phyloP scores from a whole-genome alignment of 1,284 basidiomycete species.

The Leccinum fuscescens region DNA sequence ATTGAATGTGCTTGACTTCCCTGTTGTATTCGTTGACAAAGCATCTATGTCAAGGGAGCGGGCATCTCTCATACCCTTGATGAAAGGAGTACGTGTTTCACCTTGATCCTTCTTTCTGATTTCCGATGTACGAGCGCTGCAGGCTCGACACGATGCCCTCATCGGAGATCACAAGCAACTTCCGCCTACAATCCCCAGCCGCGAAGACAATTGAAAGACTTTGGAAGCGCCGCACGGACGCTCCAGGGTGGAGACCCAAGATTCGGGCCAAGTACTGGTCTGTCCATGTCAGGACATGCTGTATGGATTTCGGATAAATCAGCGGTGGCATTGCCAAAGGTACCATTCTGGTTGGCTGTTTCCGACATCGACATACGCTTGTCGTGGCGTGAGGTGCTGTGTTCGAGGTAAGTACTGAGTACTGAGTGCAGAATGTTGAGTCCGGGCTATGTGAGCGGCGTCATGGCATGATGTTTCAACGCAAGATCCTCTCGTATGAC shows the following conservation, averaged over 20 bases:
- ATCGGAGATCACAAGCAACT: slow-evolving; percentile 97
- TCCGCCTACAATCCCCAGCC: slow-evolving; percentile 83
- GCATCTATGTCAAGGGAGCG: slow-evolving; percentile 96
- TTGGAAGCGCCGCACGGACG: slow-evolving; percentile 42
- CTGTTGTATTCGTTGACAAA: slow-evolving; percentile 92
- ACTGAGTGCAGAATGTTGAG: neutral
- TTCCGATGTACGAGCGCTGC: slow-evolving; percentile 22
- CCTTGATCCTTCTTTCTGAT: slow-evolving; percentile 6
- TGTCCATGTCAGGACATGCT: too few relatives aligned
- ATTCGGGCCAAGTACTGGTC: too few relatives aligned
- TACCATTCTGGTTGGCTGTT: too few relatives aligned
- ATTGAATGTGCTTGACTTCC: slow-evolving; percentile 78
- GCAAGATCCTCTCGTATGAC: too few relatives aligned
- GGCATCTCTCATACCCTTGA: slow-evolving; percentile 79
- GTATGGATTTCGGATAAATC: too few relatives aligned
- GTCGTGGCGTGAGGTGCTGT: neutral
- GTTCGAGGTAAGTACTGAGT: neutral
- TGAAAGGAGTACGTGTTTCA: slow-evolving; percentile 73
- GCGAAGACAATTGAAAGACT: slow-evolving; percentile 52
- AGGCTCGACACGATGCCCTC: slow-evolving; percentile 81
- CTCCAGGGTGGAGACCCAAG: too few relatives aligned
- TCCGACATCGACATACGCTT: neutral
- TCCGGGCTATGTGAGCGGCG: too few relatives aligned
- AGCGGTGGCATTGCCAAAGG: too few relatives aligned
- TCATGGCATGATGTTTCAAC: too few relatives aligned